Base-by-base conservation (phyloP, 768 basidiomycete species). In the Lentinula boryana region DNA sequence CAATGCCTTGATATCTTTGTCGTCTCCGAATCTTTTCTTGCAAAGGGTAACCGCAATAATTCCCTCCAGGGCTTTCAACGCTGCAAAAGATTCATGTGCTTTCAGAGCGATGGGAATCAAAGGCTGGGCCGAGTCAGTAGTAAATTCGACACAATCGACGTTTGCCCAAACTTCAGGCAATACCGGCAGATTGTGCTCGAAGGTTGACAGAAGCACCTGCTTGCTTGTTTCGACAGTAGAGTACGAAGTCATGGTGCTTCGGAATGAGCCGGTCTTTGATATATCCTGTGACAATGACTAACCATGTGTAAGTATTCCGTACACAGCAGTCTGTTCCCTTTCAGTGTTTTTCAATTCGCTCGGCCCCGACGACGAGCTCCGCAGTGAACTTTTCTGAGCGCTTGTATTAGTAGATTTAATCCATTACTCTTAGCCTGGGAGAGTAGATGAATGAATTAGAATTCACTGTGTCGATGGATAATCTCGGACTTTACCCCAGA, bases 41-140 rank as follows among this genome's bases (percentile, higher is more conserved):
- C 31, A 10, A 13, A 60, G 23, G 5, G 31, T 35, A 3, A 60
- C 41, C n/a, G 50, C 52, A 8, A 60, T 31, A 3, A 52, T 50
- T 18, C 59, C 59, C 32, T 60, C 59, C 7, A 51, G 32, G 5
- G 12, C 59, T 32, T 60, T 60, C 33, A 52, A 18, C 3, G 59
- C 59, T 31, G 59, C 59, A 35, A 60, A 60, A 38, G 59, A 50
- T 60, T 58, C 57, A 18, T 58, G 57, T 13, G 57, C 57, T 18
- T 46, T 32, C n/a, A 48, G n/a, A 15, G 36, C 44, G 43, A 58
- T 49, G 7, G 57, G 57, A 35, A 58, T 58, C 31, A 58, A 40
- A 31, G 57, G 57, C 6, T 58, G 16, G 43, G 32, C 7, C 15
- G 57, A 58, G 36, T 58, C 57, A 10, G 15, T 31, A 10, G 32